Conservation (phyloP, 2,329 filamentous ascomycete species). For the Verticillium klebahnii region DNA sequence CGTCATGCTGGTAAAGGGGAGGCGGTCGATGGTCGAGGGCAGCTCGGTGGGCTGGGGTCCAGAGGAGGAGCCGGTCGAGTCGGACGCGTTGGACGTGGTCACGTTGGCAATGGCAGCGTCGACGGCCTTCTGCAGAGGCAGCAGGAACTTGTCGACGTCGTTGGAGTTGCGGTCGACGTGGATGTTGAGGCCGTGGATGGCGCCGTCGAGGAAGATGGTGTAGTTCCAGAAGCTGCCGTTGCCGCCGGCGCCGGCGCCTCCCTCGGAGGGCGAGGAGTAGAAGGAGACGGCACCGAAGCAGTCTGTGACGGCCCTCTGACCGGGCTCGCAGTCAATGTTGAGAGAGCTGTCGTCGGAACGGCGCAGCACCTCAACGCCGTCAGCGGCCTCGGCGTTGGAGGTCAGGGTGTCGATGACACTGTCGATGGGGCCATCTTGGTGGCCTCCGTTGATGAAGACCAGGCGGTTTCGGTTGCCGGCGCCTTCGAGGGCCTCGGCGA, state of each 20-base stretch:
- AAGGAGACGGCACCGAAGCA: conserved; percentile 74
- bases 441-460: conserved; percentile 73
- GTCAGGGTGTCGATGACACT: conserved; percentile 59
- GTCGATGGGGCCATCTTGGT: conserved; percentile 65
- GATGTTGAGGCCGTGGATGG: conserved; percentile 46
- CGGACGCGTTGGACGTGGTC: conserved; percentile 23
- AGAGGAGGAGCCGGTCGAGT: neutral
- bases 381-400: conserved; percentile 12
- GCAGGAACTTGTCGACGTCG: conserved; percentile 59
- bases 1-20: conserved; percentile 25
- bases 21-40: conserved; percentile 19
- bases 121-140: conserved; percentile 66
- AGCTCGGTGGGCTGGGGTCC: neutral
- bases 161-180: conserved; percentile 52
- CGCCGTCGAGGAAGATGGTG: conserved; percentile 60
- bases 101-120: conserved; percentile 51
- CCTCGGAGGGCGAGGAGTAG: conserved; percentile 59
- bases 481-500: conserved; percentile 26
- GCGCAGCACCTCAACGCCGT: conserved; percentile 19
- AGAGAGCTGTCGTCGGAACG: conserved; percentile 22
- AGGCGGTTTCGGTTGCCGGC: conserved; percentile 52
- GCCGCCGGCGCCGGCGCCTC: conserved; percentile 31
- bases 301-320: conserved; percentile 58
- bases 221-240: conserved; percentile 59
- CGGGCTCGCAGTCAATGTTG: conserved; percentile 48